These are phyloP conservation scores for Phaeosphaeria sp. DNA, from an alignment of 2,329 filamentous ascomycete species.

Conservation along the genomic window DNA sequence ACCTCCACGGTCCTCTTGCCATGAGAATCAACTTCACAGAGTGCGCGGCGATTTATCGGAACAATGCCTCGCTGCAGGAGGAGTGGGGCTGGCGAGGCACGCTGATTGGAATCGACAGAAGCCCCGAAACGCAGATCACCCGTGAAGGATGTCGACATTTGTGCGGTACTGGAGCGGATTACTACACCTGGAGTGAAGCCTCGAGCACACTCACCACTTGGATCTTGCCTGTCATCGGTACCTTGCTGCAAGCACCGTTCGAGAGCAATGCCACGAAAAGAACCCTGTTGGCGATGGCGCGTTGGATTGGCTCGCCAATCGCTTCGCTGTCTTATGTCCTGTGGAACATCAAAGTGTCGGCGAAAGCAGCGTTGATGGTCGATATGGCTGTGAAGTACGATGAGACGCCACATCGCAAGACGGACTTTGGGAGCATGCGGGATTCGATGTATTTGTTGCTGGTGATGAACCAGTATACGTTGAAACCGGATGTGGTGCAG, in stretches of 20 bases:
- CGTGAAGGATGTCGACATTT: constrained; percentile 41
- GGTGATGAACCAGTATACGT: constrained; percentile 55
- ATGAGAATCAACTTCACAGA: constrained; percentile 16
- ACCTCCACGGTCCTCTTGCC: neutral
- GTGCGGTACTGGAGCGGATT: constrained; percentile 41
- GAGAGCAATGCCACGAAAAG: constrained; percentile 48
- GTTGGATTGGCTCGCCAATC: constrained; percentile 50
- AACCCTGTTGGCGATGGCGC: constrained; percentile 46
- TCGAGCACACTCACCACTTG: constrained; percentile 50
- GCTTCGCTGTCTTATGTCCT: constrained; percentile 47
- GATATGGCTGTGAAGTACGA: constrained; percentile 48
- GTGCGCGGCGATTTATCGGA: neutral
- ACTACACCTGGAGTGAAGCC: constrained; percentile 42
- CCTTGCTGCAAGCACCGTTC: constrained; percentile 51
- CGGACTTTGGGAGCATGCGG: constrained; percentile 47
- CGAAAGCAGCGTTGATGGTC: constrained; percentile 49
- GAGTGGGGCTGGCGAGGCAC: constrained; percentile 29
- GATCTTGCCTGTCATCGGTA: constrained; percentile 49
- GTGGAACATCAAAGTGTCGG: constrained; percentile 52
- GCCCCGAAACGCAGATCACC: constrained; percentile 37
- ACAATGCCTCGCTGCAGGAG: constrained; percentile 11
- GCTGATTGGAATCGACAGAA: constrained; percentile 15
- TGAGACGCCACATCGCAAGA: constrained; percentile 30
- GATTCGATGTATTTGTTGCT: constrained; percentile 56
- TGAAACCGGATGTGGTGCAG: constrained; percentile 35